Base-by-base conservation (phyloP, 352 stramenopile genomes). In the Aphanomyces invadans region DNA sequence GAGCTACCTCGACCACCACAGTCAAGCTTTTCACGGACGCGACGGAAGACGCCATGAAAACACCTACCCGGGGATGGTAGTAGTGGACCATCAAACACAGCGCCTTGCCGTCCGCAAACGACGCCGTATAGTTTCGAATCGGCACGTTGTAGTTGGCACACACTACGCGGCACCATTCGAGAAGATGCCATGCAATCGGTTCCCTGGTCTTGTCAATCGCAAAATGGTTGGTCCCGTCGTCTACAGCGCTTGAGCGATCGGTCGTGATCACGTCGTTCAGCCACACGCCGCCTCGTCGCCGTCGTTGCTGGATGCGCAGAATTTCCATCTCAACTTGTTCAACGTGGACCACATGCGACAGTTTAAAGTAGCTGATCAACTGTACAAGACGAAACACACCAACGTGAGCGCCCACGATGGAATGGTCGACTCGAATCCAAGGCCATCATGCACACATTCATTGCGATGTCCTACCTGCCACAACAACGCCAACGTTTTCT, bases 61-160 rank as follows among this genome's bases (percentile, higher is more conserved):
- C n/a, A n/a, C n/a, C n/a, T 7, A 98, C 70, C 71, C 86, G 84
- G 3, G 95, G 95, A 68, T 98, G 94, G 65, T 99, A 99, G 73
- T 97, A 98, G 70, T 98, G 92, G 29, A 99, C 71, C 23, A 99
- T 73, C 25, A 96, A 86, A 71, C 95, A 98, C 28, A 98, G 71
- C 12, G 78, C 92, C 28, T 83, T 89, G 5, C 95, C 95, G 55
- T 98, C 94, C 19, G 90, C 87, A 77, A 98, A 98, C 17, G 90
- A 98, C 0, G 70, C 73, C 1, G 93, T 95, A 62, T 97, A 97
- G 70, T 98, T 92, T 11, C 67, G 68, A 2, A 98, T 76, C 15
- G 65, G 62, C 3, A 97, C 55, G 42, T 81, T 77, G 61, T 97
- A 98, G 66, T 89, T 90, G 4, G 90, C 86, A 56, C 91, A 98